Conservation (phyloP, 768 basidiomycete genomes). For the Amanita pseudoporphyria region DNA sequence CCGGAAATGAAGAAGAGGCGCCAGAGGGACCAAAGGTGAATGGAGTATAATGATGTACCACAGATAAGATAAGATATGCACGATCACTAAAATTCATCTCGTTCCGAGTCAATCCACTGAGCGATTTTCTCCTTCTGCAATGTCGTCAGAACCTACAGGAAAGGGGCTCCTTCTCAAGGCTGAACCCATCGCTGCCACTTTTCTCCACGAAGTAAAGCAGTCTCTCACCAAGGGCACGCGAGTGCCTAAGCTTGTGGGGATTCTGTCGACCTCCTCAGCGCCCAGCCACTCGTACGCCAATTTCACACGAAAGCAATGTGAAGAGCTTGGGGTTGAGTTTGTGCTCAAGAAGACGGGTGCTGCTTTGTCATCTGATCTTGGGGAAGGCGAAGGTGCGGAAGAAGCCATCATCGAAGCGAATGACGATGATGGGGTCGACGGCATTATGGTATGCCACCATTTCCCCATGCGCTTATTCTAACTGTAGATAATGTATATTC, state of each 20-base stretch:
- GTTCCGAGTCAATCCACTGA: background rate
- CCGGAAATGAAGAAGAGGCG: background rate
- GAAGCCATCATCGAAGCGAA: slow-evolving; percentile 96
- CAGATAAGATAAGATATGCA: slow-evolving; percentile 8
- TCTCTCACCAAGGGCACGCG: slow-evolving; percentile 27
- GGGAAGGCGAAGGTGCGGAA: slow-evolving; percentile 85
- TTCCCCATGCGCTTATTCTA: slow-evolving; percentile 2
- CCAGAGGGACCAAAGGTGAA: slow-evolving; percentile 16
- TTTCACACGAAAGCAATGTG: slow-evolving; percentile 88
- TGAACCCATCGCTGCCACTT: slow-evolving; percentile 63
- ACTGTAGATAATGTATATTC: background rate
- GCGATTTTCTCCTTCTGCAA: background rate
- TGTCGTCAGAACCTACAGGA: slow-evolving; percentile 22
- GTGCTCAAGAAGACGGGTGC: slow-evolving; percentile 67
- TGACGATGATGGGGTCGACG: slow-evolving; percentile 74
- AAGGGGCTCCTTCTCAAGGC: slow-evolving; percentile 77
- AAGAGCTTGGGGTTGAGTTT: slow-evolving; percentile 80
- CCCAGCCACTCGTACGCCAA: slow-evolving; percentile 81
- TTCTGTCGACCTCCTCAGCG: slow-evolving; percentile 75
- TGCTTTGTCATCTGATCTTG: slow-evolving; percentile 43
- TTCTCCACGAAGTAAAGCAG: slow-evolving; percentile 57
- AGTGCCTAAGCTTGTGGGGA: slow-evolving; percentile 78
- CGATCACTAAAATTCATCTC: background rate
- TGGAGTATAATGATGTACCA: slow-evolving; percentile 13
- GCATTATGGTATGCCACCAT: slow-evolving; percentile 75